Conservation (phyloP, 2,329 filamentous ascomycete genomes). For the Gaeumannomyces tritici region DNA sequence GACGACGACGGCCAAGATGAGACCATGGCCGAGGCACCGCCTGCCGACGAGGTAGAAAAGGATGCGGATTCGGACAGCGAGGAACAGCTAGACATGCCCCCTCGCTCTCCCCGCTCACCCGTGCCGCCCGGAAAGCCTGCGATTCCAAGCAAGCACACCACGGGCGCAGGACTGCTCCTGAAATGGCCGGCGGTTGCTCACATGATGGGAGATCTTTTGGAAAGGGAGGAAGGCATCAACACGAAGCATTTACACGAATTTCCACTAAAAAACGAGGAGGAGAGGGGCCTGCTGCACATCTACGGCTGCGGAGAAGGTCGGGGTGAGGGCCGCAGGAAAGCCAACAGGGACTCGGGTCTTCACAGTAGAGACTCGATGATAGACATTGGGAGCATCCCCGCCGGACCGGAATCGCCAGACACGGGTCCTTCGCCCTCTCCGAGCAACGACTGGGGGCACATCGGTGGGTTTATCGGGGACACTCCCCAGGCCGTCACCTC, state of each 20-base stretch:
- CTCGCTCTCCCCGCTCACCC: conserved; percentile 31
- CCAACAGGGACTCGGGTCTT: conserved; percentile 23
- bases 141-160: conserved; percentile 80
- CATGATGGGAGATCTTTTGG: conserved; percentile 46
- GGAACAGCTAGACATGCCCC: conserved; percentile 38
- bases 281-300: conserved; percentile 62
- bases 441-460: conserved; percentile 48
- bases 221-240: conserved; percentile 33
- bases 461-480: conserved; percentile 23
- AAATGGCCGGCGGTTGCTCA: conserved; percentile 59
- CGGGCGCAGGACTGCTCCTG: conserved; percentile 75
- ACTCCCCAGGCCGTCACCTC: not conserved
- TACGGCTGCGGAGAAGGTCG: conserved; percentile 72
- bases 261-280: conserved; percentile 66
- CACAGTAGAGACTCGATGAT: conserved; percentile 12
- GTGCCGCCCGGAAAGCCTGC: conserved; percentile 52
- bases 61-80: conserved; percentile 25
- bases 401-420: conserved; percentile 12
- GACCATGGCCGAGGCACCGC: not conserved
- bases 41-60: not conserved
- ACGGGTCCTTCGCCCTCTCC: conserved; percentile 42
- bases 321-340: conserved; percentile 39
- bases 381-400: not conserved
- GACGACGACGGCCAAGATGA: not conserved
- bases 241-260: conserved; percentile 52